Evolutionary conservation across 352 stramenopile species (phyloP), one percentile per base, ranked within the genome.

Genomic region (Chrysophaeum taylorii): DNA sequence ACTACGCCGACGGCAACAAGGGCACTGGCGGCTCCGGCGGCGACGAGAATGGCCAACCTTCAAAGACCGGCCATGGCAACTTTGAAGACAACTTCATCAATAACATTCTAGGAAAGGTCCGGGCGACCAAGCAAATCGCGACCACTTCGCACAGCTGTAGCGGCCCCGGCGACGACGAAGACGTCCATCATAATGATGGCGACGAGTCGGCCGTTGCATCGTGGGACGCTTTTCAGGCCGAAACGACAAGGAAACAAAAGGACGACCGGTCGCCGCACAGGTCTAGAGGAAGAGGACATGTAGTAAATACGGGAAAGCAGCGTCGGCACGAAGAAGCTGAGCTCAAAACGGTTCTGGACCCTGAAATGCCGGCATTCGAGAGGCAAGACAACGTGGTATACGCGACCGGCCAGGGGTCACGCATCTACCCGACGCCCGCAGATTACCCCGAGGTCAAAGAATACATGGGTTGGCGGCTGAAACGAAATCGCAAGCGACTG

Each of bases 391-490:
- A 93, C 68, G 61, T 86, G 39, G 80, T 94, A 31, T 93, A 93
- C 75, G 85, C 87, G 61, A 77, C 87, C 31, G 88, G 86, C 23
- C 1, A 33, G 14, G 84, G 86, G 31, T 91, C 83, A 69, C 89
- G 89, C 71, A 92, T 94, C 52, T 94, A 94, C 74, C 87, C 87
- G 0, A 74, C 85, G 7, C 63, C 75, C n/a, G 57, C 64, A 23
- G 68, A 71, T 21, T 79, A 72, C 29, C 75, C 76, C 16, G 86
- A 95, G 73, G 86, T 95, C 31, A 90, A 91, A 45, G 92, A 97
- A 76, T 97, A 96, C 84, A 97, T 97, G 92, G 79, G 79, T 14
- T 97, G 92, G 92, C 83, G 92, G 54, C 84, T 97, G 33, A 88
- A 92, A 74, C 82, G 92, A 29, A 97, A 97, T 73, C 84, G 92